phyloP scores from a whole-genome alignment of 2,329 filamentous ascomycete species.

The Acrocalymma vagum region DNA sequence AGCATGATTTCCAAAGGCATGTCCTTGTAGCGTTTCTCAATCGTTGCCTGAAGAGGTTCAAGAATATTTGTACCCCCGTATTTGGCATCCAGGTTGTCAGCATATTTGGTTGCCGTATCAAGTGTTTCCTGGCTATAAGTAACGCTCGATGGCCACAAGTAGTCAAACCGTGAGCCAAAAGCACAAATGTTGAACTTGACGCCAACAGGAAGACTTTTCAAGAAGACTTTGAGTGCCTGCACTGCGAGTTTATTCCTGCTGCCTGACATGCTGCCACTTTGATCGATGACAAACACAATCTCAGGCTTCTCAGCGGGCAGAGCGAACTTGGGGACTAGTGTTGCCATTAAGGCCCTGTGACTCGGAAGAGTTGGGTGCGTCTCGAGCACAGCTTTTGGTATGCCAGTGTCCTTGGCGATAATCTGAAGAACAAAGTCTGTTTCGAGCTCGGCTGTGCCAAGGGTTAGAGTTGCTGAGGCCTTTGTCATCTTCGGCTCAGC shows the following conservation, averaged over 20 bases:
- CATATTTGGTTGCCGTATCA: constrained; percentile 53
- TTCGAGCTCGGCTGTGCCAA: constrained; percentile 63
- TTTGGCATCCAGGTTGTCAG: constrained; percentile 52
- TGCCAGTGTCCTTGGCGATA: constrained; percentile 65
- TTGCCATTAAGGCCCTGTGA: constrained; percentile 74
- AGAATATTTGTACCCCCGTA: constrained; percentile 66
- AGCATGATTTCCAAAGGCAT: constrained; percentile 63
- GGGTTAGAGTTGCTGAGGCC: constrained; percentile 68
- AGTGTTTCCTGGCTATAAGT: constrained; percentile 57
- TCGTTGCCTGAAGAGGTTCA: constrained; percentile 55
- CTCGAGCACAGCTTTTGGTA: constrained; percentile 73
- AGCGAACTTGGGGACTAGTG: constrained; percentile 74
- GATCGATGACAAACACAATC: constrained; percentile 76
- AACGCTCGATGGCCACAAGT: constrained; percentile 59
- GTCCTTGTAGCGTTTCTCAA: constrained; percentile 56
- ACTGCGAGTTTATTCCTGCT: constrained; percentile 62
- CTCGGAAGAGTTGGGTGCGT: constrained; percentile 67
- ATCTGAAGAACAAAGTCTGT: constrained; percentile 74
- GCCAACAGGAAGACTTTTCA: constrained; percentile 71
- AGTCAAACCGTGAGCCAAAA: constrained; percentile 62
- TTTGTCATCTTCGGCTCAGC: constrained; percentile 63
- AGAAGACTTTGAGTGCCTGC: constrained; percentile 67
- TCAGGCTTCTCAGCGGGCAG: constrained; percentile 66
- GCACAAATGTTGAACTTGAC: constrained; percentile 76
- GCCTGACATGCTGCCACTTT: constrained; percentile 71